Percentiles rank a stretch among this genome's conserved stretches.
Evolutionary conservation across 805 yeast genomes (phyloP).

Genomic region (Danielia oregonensis): DNA sequence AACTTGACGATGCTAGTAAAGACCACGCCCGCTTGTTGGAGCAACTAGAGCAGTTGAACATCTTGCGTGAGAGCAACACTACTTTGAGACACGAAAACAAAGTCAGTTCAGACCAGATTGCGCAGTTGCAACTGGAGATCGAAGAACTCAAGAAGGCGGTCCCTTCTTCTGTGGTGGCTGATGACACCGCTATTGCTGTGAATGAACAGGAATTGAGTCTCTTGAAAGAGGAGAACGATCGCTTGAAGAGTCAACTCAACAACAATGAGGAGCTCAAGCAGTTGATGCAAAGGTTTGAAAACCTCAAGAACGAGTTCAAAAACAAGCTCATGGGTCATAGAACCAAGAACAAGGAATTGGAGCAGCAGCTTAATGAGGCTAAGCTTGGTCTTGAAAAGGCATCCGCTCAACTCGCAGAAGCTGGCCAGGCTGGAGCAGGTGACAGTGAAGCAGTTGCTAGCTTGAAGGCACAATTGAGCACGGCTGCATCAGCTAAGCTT

Average conservation of each 20-base stretch:
- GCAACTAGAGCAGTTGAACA: constrained; percentile 58
- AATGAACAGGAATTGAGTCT: constrained; percentile 48
- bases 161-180: constrained; percentile 21
- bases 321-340: constrained; percentile 24
- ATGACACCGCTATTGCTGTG: constrained; percentile 36
- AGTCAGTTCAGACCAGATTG: constrained; percentile 18
- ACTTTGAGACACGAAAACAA: constrained; percentile 54
- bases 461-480: constrained; percentile 7
- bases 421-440: constrained; percentile 9
- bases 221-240: constrained; percentile 50
- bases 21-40: constrained; percentile 47
- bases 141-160: constrained; percentile 45
- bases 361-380: constrained; percentile 13
- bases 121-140: constrained; percentile 39
- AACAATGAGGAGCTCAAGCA: constrained; percentile 23
- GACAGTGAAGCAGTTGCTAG: constrained; percentile 19
- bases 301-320: constrained; percentile 24
- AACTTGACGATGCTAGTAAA: constrained; percentile 28
- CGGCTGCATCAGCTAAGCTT: background rate
- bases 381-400: constrained; percentile 6
- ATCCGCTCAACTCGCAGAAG: background rate
- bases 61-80: constrained; percentile 64
- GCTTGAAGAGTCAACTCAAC: constrained; percentile 44
- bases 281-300: constrained; percentile 29
- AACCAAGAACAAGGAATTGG: constrained; percentile 26